A percentile compares a stretch with the other conserved stretches of the same genome.
phyloP scores from a whole-genome alignment of 2,329 filamentous ascomycete species.

The Byssothecium circinans region DNA sequence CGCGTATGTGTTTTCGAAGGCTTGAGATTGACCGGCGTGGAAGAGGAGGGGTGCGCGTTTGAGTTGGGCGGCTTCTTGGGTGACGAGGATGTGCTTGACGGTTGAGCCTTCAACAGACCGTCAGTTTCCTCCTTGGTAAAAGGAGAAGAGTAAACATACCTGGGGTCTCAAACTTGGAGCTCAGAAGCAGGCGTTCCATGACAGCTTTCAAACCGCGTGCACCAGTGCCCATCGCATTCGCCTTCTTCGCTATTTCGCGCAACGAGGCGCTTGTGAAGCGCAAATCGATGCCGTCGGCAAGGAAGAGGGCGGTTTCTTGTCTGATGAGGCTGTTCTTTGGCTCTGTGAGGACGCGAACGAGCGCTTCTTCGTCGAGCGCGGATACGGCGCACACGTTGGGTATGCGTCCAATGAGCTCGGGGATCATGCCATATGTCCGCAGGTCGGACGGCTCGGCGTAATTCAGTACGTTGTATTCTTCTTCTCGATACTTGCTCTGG shows the following conservation, averaged over 20 bases:
- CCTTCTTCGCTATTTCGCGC: conserved; percentile 76
- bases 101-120: conserved; percentile 18
- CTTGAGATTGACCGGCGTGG: conserved; percentile 44
- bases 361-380: conserved; percentile 66
- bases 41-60: conserved; percentile 49
- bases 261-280: conserved; percentile 81
- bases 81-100: conserved; percentile 51
- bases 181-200: conserved; percentile 50
- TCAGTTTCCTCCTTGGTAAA: conserved; percentile 7
- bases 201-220: conserved; percentile 53
- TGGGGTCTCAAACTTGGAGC: conserved; percentile 53
- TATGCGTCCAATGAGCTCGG: conserved; percentile 92
- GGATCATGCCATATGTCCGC: conserved; percentile 87
- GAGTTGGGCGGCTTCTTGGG: conserved; percentile 48
- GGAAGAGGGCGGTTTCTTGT: conserved; percentile 88
- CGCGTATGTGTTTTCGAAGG: conserved; percentile 44
- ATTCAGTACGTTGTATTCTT: conserved; percentile 62
- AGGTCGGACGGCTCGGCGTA: conserved; percentile 75
- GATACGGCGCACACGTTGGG: conserved; percentile 87
- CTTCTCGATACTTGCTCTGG: conserved; percentile 21
- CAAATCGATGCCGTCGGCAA: conserved; percentile 74
- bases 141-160: conserved; percentile 24
- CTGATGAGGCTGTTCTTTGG: conserved; percentile 84
- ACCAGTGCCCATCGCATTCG: conserved; percentile 71
- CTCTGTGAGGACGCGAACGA: conserved; percentile 88